phyloP scores from a whole-genome alignment of 192 early-diverging fungal species.

The Linnemannia exigua region DNA sequence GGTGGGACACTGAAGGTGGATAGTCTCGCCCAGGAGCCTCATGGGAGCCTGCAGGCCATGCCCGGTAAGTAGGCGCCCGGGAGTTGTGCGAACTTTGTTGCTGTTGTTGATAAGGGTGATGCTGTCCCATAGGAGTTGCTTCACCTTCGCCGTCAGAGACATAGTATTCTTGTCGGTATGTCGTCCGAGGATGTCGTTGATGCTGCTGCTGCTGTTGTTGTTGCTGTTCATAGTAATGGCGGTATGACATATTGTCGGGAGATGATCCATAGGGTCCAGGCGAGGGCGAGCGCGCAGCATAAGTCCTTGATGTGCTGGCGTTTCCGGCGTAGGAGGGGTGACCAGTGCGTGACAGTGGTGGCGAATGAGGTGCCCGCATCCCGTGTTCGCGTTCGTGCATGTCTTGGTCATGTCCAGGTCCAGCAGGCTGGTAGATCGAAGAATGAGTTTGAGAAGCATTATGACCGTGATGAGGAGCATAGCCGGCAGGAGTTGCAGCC shows the following conservation, averaged over 20 bases:
- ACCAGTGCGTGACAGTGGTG: conserved; percentile 14
- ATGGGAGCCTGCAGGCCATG: conserved; percentile 28
- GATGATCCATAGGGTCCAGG: conserved; percentile 41
- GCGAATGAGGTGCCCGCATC: background rate
- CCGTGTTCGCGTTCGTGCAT: conserved; percentile 26
- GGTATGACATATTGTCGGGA: conserved; percentile 33
- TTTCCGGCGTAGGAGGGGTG: conserved; percentile 8
- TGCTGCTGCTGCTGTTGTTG: conserved; percentile 19
- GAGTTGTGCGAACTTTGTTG: conserved; percentile 27
- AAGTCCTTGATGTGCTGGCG: conserved; percentile 6
- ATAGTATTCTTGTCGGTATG: conserved; percentile 42
- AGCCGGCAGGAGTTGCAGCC: background rate
- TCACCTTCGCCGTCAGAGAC: conserved; percentile 44
- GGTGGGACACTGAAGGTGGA: conserved; percentile 28
- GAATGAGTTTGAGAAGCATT: background rate
- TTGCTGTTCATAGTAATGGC: conserved; percentile 28
- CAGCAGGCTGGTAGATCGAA: conserved; percentile 22
- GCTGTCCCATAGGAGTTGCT: conserved; percentile 13
- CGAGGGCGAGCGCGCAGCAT: conserved; percentile 30
- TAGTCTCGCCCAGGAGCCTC: conserved; percentile 30
- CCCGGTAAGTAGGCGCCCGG: conserved; percentile 14
- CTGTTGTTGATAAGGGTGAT: conserved; percentile 27
- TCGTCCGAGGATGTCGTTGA: background rate
- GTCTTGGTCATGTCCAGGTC: conserved; percentile 28
- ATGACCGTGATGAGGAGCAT: conserved; percentile 21